Base-by-base conservation (phyloP, 352 stramenopile genomes). In the Phytophthora citrophthora region DNA sequence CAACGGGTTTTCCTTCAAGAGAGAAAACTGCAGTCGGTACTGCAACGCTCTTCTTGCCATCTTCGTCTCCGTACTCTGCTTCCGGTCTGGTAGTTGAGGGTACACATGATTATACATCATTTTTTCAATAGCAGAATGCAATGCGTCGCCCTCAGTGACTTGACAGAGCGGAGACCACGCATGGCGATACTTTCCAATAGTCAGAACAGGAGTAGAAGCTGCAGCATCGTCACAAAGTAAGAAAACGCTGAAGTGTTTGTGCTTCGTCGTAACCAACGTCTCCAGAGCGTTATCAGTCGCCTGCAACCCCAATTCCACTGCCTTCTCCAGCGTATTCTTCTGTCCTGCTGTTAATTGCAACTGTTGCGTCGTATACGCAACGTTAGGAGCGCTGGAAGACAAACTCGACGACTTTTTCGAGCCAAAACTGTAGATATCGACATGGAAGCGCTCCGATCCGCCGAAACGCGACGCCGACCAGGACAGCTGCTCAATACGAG, bases 1-100 rank as follows among this genome's bases (percentile, higher is more conserved):
- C 23, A 64, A 46, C 12, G 72, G 74, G 13, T 74, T 64, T 45
- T 91, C 83, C 24, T 91, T 90, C 3, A 94, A 58, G 27, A 94
- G 53, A 5, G 81, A 76, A 52, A 93, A 91, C 48, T 88, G 75
- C 23, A 91, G 59, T 39, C 83, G 83, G 52, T 93, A 94, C 34
- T 79, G 72, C 10, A 87, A 67, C 4, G 86, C 75, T 26, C 68
- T 68, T 3, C 85, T 64, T 10, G 85, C 82, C 18, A 47, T 70
- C 43, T 70, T 76, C 9, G 67, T 29, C 15, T 51, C n/a, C 15
- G 45, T 41, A 2, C n/a, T n/a, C 24, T 27, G 45, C 34, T 61
- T 51, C 36, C 55, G 41, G 15, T 51, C 31, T 11, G 24, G 2
- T 34, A 9, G 6, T 10, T 34, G 46, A 5, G 72, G 70, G 54